Conservation (phyloP, 805 yeast species). For the Zygotorulaspora florentina region DNA sequence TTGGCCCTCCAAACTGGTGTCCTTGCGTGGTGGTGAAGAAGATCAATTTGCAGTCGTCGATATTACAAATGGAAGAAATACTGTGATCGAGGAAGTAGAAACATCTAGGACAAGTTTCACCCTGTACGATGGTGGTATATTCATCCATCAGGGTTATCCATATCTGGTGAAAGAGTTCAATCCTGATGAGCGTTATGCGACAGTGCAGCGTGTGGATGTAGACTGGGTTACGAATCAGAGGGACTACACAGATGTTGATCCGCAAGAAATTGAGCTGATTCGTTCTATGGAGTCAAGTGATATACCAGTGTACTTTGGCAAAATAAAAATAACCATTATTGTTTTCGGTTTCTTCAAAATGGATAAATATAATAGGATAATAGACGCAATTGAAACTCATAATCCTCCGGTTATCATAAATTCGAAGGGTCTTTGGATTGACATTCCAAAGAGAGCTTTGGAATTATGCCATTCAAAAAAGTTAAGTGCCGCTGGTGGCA, state of each 20-base stretch:
- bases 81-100: conserved; percentile 84
- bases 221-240: conserved; percentile 93
- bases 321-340: conserved; percentile 60
- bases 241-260: conserved; percentile 92
- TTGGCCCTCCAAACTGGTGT: conserved; percentile 73
- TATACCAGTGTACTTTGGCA: conserved; percentile 72
- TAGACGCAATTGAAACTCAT: conserved; percentile 89
- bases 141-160: conserved; percentile 89
- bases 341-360: conserved; percentile 94
- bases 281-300: conserved; percentile 48
- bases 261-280: conserved; percentile 62
- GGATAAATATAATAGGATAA: conserved; percentile 67
- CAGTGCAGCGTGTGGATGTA: conserved; percentile 82
- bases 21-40: conserved; percentile 80
- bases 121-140: conserved; percentile 86
- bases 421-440: conserved; percentile 90
- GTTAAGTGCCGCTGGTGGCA: conserved; percentile 78
- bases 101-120: conserved; percentile 87
- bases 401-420: conserved; percentile 71
- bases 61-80: conserved; percentile 68
- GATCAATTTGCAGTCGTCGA: conserved; percentile 86
- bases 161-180: conserved; percentile 83
- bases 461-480: conserved; percentile 52
- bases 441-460: conserved; percentile 65
- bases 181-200: conserved; percentile 72